Conservation (phyloP, 73 alveolate species). For the Tetrahymena elliotti region DNA sequence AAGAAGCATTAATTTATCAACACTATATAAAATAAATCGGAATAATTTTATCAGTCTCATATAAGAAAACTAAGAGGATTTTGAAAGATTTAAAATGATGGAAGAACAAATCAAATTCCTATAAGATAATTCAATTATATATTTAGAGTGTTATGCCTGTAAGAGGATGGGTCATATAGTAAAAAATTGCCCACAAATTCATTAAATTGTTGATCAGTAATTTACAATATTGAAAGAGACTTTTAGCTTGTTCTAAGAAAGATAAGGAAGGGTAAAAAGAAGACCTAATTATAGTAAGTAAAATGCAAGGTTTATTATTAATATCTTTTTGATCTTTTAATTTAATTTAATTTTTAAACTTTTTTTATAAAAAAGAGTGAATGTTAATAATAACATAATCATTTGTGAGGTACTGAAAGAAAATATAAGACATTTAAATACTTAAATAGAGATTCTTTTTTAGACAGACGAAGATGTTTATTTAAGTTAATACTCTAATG, state of each 20-base stretch:
- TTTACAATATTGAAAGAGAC: not conserved
- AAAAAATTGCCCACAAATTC: not conserved
- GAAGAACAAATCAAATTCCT: not conserved
- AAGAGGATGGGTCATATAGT: not conserved
- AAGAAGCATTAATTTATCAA: not conserved
- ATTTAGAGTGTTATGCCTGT: not conserved
- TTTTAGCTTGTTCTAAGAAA: not conserved
- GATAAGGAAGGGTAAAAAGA: not conserved
- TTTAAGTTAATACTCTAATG: not conserved
- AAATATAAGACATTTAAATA: not conserved
- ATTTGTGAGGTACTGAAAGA: not conserved
- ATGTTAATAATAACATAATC: not conserved
- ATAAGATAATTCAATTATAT: not conserved
- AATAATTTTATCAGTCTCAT: not conserved
- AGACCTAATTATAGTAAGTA: not conserved
- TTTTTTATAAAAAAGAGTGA: not conserved
- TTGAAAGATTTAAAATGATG: not conserved
- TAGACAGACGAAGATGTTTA: not conserved
- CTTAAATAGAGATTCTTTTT: not conserved
- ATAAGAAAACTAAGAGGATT: not conserved
- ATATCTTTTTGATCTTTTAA: too few relatives aligned
- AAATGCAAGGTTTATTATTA: not conserved
- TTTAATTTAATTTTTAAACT: too few relatives aligned
- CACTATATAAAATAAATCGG: not conserved
- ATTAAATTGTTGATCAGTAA: not conserved